Evolutionary conservation across 805 yeast species (phyloP).

Genomic region (Candida awuae): DNA sequence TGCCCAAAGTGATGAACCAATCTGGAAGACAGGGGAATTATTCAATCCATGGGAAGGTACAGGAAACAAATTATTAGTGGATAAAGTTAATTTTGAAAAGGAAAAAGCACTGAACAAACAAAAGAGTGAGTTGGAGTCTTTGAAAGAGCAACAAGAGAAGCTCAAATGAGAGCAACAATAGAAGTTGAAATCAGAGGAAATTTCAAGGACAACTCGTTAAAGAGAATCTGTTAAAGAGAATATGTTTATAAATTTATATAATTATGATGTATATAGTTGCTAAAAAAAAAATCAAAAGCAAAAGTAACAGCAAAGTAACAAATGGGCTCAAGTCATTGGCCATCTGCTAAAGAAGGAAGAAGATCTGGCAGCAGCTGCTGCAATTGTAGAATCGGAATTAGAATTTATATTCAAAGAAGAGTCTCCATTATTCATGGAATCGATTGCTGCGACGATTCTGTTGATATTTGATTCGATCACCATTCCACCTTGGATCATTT

Average conservation of each 20-base stretch:
- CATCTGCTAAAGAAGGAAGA: conserved; percentile 13
- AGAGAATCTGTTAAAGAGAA: no score
- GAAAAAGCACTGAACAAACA: conserved; percentile 36
- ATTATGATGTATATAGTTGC: no score
- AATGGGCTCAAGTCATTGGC: conserved; percentile 11
- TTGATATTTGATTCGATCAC: conserved; percentile 86
- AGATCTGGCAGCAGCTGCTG: not conserved
- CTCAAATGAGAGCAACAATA: not conserved
- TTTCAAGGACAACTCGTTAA: no score
- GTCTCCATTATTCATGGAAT: conserved; percentile 53
- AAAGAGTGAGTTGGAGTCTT: conserved; percentile 32
- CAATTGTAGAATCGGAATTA: conserved; percentile 12
- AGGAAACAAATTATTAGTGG: conserved; percentile 31
- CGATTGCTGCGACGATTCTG: conserved; percentile 77
- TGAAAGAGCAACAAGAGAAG: conserved; percentile 32
- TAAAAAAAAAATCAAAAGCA: no score
- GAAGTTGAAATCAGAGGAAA: no score
- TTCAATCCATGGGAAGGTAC: conserved; percentile 55
- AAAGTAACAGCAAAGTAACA: no score
- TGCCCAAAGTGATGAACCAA: conserved; percentile 62
- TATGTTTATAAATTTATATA: no score
- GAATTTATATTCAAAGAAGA: conserved; percentile 18
- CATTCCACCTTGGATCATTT: conserved; percentile 95
- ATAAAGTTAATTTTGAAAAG: conserved; percentile 39
- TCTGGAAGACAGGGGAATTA: conserved; percentile 73